phyloP scores from a whole-genome alignment of 2,329 filamentous ascomycete genomes.

The Hypoxylon sp. region DNA sequence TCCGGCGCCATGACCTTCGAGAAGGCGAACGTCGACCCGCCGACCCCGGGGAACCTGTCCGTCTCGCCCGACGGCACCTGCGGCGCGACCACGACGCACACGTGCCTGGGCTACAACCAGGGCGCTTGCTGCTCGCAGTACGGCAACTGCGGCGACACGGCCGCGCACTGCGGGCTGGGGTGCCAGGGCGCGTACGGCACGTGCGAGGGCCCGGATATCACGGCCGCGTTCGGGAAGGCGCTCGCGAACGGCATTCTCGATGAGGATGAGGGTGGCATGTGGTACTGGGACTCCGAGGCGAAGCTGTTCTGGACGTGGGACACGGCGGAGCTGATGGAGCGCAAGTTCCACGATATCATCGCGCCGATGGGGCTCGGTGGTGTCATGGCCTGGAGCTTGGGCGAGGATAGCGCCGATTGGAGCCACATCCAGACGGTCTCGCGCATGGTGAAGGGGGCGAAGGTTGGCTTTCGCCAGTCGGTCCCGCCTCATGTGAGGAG shows the following conservation, averaged over 20 bases:
- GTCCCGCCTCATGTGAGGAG: not conserved
- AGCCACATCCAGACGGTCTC: constrained; percentile 58
- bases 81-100: constrained; percentile 51
- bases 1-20: constrained; percentile 72
- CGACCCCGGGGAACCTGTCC: constrained; percentile 48
- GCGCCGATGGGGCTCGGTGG: constrained; percentile 71
- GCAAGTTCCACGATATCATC: constrained; percentile 74
- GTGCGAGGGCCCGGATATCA: constrained; percentile 30
- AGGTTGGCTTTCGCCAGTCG: not conserved
- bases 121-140: constrained; percentile 36
- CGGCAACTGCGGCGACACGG: constrained; percentile 52
- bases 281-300: constrained; percentile 73
- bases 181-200: constrained; percentile 41
- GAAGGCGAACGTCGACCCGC: constrained; percentile 49
- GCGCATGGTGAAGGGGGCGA: constrained; percentile 52
- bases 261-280: constrained; percentile 71
- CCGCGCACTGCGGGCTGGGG: constrained; percentile 47
- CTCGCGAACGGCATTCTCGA: constrained; percentile 68
- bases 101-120: constrained; percentile 46
- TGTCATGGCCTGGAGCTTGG: constrained; percentile 82
- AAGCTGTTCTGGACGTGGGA: constrained; percentile 82
- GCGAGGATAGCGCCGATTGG: constrained; percentile 71
- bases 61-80: constrained; percentile 53
- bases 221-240: constrained; percentile 57
- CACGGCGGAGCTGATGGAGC: constrained; percentile 68